Evolutionary conservation across 495 filamentous ascomycete species (phyloP), one percentile per base, ranked within the genome.

Genomic region (Physcia stellaris): DNA sequence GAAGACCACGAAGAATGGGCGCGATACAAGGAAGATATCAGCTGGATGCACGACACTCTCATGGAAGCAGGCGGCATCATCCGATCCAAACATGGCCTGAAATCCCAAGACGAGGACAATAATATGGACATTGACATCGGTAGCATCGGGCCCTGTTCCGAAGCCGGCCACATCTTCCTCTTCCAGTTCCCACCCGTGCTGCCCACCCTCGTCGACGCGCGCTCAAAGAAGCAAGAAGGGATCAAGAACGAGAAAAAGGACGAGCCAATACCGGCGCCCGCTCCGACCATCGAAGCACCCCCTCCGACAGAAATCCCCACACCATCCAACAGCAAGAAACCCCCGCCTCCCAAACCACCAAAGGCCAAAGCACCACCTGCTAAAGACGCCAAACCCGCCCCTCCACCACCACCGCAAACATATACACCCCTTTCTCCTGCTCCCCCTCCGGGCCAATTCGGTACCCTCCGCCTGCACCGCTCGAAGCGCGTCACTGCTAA

Each of bases 131-230:
- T 32, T 4, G 29, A 37, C 7, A n/a, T 17, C 17, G 4, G 12
- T 6, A 34, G 31, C 24, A 6, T 2, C 9, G n/a, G 17, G 10
- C 13, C 34, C 13, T 23, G 37, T 5, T 35, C 36, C 20, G 11
- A 11, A 12, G 31, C 40, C 35, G 63, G 66, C 17, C 56, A 62
- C 26, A 52, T 70, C 19, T 72, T 68, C 52, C 52, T 73, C 15
- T 64, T 74, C 51, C 69, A 74, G 46, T 66, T 74, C 48, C 70
- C 70, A 6, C 69, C 69, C 2, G 59, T 71, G 47, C 62, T 69
- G 0, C 70, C 70, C 35, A 64, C 61, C 39, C 61, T 74, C 34
- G 44, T 53, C 18, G 39, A 65, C 11, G 52, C 60, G 4, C 53
- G 48, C 9, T 38, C 21, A 12, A 31, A 26, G 4, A 45, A 40